Percentiles rank a stretch among this genome's conserved stretches.
Evolutionary conservation across 2,329 filamentous ascomycete genomes (phyloP).

Genomic region (Stagonosporopsis rhizophila): DNA sequence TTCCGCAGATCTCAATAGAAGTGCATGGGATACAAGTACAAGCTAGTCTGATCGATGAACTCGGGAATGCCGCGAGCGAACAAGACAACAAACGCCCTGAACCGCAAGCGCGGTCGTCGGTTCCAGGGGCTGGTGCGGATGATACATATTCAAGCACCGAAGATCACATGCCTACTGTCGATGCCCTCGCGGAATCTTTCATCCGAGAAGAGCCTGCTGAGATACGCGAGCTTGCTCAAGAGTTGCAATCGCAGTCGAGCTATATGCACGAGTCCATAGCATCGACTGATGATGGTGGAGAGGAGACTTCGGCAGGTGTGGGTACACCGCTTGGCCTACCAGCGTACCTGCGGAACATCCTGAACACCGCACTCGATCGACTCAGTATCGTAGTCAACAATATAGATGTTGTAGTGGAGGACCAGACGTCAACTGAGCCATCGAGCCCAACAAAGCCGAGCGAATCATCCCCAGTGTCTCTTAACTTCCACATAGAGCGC

Average conservation of each 20-base stretch:
- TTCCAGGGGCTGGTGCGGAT: constrained; percentile 14
- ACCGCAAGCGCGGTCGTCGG: constrained; percentile 20
- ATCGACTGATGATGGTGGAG: constrained; percentile 68
- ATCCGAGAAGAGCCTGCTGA: constrained; percentile 74
- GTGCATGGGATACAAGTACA: constrained; percentile 80
- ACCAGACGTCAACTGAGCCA: constrained; percentile 56
- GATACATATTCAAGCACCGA: constrained; percentile 41
- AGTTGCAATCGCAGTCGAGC: constrained; percentile 68
- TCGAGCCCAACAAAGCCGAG: constrained; percentile 59
- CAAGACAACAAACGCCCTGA: constrained; percentile 8
- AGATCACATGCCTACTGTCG: constrained; percentile 67
- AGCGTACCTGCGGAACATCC: constrained; percentile 71
- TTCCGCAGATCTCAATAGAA: constrained; percentile 81
- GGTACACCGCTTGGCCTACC: constrained; percentile 74
- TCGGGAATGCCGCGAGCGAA: constrained; percentile 10
- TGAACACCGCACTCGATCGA: constrained; percentile 77
- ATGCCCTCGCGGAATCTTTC: constrained; percentile 79
- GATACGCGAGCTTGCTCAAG: constrained; percentile 71
- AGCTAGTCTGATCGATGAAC: constrained; percentile 36
- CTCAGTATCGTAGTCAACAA: constrained; percentile 70
- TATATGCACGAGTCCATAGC: constrained; percentile 67
- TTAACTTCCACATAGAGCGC: constrained; percentile 70
- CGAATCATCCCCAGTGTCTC: constrained; percentile 62
- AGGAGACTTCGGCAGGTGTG: constrained; percentile 69
- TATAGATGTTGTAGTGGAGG: constrained; percentile 71